Evolutionary conservation across 306 rosid genomes (phyloP).

Genomic region (Cotoneaster glaucophyllus): DNA sequence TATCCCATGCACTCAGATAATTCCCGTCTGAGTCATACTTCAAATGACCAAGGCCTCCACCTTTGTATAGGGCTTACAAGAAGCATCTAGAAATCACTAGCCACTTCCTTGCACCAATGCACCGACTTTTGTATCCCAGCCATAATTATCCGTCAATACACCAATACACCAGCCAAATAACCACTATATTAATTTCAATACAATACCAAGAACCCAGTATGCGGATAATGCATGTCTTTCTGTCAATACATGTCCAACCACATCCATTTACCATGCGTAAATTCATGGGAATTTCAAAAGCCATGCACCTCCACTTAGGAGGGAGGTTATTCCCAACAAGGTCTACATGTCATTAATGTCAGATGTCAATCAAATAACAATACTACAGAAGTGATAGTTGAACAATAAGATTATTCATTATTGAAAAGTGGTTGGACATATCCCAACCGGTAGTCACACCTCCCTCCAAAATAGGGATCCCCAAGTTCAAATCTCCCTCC

Average conservation of each 20-base stretch:
- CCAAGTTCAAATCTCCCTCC: neutral
- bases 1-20: neutral
- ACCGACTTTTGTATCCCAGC: neutral
- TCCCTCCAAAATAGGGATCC: neutral
- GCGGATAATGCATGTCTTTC: neutral
- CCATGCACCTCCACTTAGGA: too few relatives aligned
- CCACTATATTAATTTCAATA: neutral
- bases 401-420: neutral
- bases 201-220: neutral
- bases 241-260: neutral
- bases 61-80: neutral
- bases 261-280: neutral
- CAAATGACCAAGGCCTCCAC: neutral
- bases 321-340: too few relatives aligned
- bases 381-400: neutral
- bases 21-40: neutral
- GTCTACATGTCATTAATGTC: neutral
- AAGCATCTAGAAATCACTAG: neutral
- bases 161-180: neutral
- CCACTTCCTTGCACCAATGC: neutral
- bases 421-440: neutral
- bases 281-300: too few relatives aligned
- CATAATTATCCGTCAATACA: neutral
- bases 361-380: neutral
- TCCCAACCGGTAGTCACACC: neutral